Conservation (phyloP, 2,329 filamentous ascomycete species). For the Neurospora sp. region DNA sequence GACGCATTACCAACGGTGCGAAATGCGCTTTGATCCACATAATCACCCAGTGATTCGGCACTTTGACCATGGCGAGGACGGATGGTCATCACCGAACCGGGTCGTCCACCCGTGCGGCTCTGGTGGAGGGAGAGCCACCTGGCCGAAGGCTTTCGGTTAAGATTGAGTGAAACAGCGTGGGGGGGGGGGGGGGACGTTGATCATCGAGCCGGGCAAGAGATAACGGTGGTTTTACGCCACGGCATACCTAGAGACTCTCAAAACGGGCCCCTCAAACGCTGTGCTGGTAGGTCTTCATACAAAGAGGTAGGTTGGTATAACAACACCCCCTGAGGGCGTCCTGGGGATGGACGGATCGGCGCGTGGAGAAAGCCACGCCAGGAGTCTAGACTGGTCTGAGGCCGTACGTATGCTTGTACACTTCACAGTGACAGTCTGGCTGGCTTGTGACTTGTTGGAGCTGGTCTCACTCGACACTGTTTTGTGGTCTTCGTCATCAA, state of each 20-base stretch:
- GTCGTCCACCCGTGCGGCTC: neutral
- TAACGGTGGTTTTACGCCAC: neutral
- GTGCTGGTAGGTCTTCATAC: neutral
- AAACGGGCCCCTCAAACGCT: neutral
- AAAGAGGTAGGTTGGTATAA: neutral
- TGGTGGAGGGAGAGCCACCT: neutral
- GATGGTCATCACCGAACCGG: neutral
- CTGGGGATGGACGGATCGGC: neutral
- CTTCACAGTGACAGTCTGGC: neutral
- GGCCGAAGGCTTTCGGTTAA: neutral
- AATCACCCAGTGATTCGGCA: neutral
- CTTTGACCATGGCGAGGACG: neutral
- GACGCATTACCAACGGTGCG: neutral
- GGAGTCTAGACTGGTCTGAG: neutral
- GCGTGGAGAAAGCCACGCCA: neutral
- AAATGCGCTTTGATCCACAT: neutral
- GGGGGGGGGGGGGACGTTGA: neutral
- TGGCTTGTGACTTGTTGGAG: neutral
- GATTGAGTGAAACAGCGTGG: neutral
- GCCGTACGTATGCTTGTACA: neutral
- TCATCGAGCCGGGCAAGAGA: neutral
- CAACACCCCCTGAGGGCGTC: neutral
- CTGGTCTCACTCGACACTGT: neutral
- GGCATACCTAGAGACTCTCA: neutral
- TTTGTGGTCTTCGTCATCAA: neutral